Percentiles rank a stretch among this genome's conserved stretches.
These are phyloP conservation scores for Arthrobotrys sinensis DNA, from an alignment of 2,329 filamentous ascomycete genomes.

Conservation along the genomic window DNA sequence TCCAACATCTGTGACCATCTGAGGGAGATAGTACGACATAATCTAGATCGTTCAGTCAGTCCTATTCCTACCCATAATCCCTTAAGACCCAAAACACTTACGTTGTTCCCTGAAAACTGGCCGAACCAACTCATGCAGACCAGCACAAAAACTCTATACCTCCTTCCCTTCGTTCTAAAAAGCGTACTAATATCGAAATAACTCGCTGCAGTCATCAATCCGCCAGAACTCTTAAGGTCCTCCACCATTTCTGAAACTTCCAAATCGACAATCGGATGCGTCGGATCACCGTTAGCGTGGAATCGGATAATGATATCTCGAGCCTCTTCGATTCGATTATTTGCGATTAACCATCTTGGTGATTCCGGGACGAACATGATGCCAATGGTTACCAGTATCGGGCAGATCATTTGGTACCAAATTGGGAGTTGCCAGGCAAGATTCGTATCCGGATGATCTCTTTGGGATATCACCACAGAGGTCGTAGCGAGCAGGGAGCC, in stretches of 20 bases:
- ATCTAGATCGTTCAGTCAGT: slow-evolving; percentile 30
- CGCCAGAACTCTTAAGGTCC: slow-evolving; percentile 67
- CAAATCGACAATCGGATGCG: slow-evolving; percentile 72
- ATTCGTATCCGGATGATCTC: slow-evolving; percentile 68
- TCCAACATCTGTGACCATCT: slow-evolving; percentile 69
- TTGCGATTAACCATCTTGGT: slow-evolving; percentile 75
- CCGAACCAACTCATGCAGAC: slow-evolving; percentile 73
- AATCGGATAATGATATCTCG: slow-evolving; percentile 74
- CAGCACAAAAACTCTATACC: slow-evolving; percentile 69
- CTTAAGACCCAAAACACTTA: slow-evolving; percentile 66
- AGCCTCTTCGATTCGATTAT: slow-evolving; percentile 74
- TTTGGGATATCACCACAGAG: slow-evolving; percentile 71
- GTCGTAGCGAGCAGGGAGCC: slow-evolving; percentile 69
- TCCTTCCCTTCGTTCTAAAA: slow-evolving; percentile 65
- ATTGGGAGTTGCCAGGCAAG: slow-evolving; percentile 75
- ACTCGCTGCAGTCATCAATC: slow-evolving; percentile 55
- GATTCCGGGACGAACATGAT: slow-evolving; percentile 75
- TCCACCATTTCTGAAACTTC: slow-evolving; percentile 74
- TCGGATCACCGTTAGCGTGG: slow-evolving; percentile 73
- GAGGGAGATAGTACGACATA: slow-evolving; percentile 68
- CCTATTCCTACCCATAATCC: neutral
- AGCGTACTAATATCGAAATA: slow-evolving; percentile 63
- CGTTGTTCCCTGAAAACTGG: slow-evolving; percentile 70
- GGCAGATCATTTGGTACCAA: slow-evolving; percentile 71
- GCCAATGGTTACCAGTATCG: slow-evolving; percentile 70